Evolutionary conservation across 2,329 filamentous ascomycete species (phyloP).

Genomic region (Stemphylium vesicarium): DNA sequence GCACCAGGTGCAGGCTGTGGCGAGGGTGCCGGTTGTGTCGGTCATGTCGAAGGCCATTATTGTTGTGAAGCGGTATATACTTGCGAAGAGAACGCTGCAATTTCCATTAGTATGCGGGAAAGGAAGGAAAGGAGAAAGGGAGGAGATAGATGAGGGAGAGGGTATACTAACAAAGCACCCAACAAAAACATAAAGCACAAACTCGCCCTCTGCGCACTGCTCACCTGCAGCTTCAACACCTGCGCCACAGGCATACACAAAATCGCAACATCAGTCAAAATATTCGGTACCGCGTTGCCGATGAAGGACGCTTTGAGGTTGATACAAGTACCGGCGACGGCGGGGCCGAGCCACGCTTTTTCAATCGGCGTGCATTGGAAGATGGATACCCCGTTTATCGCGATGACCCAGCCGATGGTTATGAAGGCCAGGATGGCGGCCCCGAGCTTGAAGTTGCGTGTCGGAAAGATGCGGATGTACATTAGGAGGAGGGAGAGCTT

Average conservation of each 20-base stretch:
- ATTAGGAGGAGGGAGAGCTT: slow-evolving; percentile 60
- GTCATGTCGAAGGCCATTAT: slow-evolving; percentile 19
- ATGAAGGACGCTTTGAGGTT: slow-evolving; percentile 60
- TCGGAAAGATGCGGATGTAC: slow-evolving; percentile 61
- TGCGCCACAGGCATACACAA: slow-evolving; percentile 57
- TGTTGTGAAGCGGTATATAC: slow-evolving; percentile 21
- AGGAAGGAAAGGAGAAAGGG: not conserved
- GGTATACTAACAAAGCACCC: slow-evolving; percentile 51
- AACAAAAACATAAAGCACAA: slow-evolving; percentile 55
- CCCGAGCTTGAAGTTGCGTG: slow-evolving; percentile 53
- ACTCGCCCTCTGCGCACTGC: slow-evolving; percentile 52
- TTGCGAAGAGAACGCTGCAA: slow-evolving; percentile 23
- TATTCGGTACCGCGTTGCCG: slow-evolving; percentile 57
- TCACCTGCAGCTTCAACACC: slow-evolving; percentile 56
- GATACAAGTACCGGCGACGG: slow-evolving; percentile 56
- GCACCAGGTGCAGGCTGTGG: slow-evolving; percentile 21
- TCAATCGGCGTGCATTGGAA: slow-evolving; percentile 60
- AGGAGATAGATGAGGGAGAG: too few species aligned
- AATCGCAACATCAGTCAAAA: slow-evolving; percentile 56
- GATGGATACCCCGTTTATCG: slow-evolving; percentile 58
- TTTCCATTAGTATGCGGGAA: slow-evolving; percentile 3
- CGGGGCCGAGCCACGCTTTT: slow-evolving; percentile 56
- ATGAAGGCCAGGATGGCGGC: slow-evolving; percentile 52
- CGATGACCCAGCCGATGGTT: slow-evolving; percentile 56
- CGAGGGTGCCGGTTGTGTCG: slow-evolving; percentile 18